Base-by-base conservation (phyloP, 2,329 filamentous ascomycete genomes). In the Monosporascus sp. region DNA sequence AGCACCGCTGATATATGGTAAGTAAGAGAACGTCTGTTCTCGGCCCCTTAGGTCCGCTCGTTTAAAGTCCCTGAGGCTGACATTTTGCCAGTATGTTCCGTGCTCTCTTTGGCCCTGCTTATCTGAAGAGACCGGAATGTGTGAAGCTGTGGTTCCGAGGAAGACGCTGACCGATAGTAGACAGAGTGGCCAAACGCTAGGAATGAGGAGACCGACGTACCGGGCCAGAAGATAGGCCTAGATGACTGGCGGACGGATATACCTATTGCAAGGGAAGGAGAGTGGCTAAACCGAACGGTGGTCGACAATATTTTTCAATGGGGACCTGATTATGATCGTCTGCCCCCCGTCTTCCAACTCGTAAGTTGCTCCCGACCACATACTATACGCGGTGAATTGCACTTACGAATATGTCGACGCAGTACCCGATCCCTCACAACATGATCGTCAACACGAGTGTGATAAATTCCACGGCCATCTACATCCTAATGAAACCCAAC, bases 251-350 rank as follows among this genome's bases (percentile, higher is more conserved):
- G 61, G 6, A 50, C 55, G 0, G 70, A 77, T 2, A 64, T 79
- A 0, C 74, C 76, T 0, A 43, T 50, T 0, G 45, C 60, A 1
- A 51, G 62, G 1, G 62, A 71, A 2, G 49, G 64, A 0, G 62
- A 73, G 3, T 83, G 71, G 66, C 63, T 79, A 1, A 85, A 85
- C 55, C 66, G 68, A 11, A 88, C 83, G 0, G 77, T 72, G 0
- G 81, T 90, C 0, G 87, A 92, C 60, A 79, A 88, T 3, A 70
- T 91, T 1, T 93, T 93, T 60, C 74, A 75, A 9, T 91, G 87
- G 82, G 83, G 83, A 0, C 61, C 73, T 1, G 67, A 75, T 35
- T 75, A 82, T 50, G 55, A 65, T 1, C 73, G 83, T 39, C 68
- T 71, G 0, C 79, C 80, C 80, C 84, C 79, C 0, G 74, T 79